phyloP scores from a whole-genome alignment of 768 basidiomycete genomes.

The Tulasnella sp. region DNA sequence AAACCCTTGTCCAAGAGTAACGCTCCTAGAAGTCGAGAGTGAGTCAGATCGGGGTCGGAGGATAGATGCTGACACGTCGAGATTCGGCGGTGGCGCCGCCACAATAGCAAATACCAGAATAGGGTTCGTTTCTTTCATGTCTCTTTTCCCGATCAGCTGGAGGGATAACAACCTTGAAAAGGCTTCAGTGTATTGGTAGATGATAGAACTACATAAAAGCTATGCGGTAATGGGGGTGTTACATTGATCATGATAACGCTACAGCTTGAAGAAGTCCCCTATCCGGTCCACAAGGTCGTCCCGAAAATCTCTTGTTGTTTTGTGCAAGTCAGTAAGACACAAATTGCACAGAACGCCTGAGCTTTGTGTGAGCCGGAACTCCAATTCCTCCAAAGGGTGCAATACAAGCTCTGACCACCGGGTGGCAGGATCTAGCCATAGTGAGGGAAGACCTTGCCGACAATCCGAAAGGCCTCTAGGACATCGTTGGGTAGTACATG shows the following conservation, averaged over 20 bases:
- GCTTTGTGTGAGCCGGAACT: background rate
- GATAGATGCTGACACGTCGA: too few relatives aligned
- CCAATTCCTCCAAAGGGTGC: constrained; percentile 1
- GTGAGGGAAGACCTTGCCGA: background rate
- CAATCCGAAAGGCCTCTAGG: background rate
- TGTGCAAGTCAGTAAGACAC: background rate
- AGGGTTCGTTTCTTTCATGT: too few relatives aligned
- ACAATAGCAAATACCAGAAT: too few relatives aligned
- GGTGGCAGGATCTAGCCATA: background rate
- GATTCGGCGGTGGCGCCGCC: too few relatives aligned
- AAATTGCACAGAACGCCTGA: background rate
- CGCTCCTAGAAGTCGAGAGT: too few relatives aligned
- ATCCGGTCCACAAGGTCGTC: background rate
- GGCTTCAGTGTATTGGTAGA: background rate
- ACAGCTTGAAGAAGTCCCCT: background rate
- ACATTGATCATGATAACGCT: background rate
- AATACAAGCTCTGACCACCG: background rate
- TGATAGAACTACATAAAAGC: background rate
- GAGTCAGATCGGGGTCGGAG: too few relatives aligned
- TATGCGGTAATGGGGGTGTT: background rate
- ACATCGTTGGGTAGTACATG: background rate
- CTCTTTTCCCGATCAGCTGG: too few relatives aligned
- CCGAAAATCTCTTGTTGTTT: background rate
- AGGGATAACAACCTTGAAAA: too few relatives aligned
- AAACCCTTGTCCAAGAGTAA: too few relatives aligned